Conservation (phyloP, 1,284 basidiomycete species). For the Fistulinella staudtii region DNA sequence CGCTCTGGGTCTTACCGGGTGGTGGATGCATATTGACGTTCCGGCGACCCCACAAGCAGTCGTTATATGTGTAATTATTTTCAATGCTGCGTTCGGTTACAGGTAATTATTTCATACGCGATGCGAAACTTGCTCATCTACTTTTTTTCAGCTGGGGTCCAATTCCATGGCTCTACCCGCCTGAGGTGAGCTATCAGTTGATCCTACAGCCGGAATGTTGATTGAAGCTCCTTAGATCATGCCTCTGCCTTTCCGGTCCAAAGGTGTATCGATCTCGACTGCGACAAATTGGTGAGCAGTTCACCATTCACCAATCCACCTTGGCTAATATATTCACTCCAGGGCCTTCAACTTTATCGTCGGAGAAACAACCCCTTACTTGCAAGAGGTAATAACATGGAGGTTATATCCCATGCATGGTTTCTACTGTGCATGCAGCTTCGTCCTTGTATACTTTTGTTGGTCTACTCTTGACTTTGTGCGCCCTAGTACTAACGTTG, state of each 20-base stretch:
- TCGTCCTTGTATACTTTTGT: slow-evolving; percentile 82
- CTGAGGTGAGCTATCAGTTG: slow-evolving; percentile 49
- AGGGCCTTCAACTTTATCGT: slow-evolving; percentile 90
- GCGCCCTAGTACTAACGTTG: slow-evolving; percentile 2
- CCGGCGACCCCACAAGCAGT: slow-evolving; percentile 85
- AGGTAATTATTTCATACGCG: slow-evolving; percentile 41
- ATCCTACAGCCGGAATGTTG: slow-evolving; percentile 1
- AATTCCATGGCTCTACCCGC: slow-evolving; percentile 86
- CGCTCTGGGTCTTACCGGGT: slow-evolving; percentile 76
- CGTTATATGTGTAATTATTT: slow-evolving; percentile 88
- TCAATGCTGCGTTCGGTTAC: slow-evolving; percentile 92
- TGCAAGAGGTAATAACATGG: slow-evolving; percentile 92
- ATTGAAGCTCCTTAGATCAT: slow-evolving; percentile 64
- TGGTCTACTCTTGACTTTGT: slow-evolving; percentile 24
- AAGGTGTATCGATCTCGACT: slow-evolving; percentile 91
- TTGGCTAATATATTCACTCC: slow-evolving; percentile 30
- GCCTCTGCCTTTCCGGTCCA: slow-evolving; percentile 85
- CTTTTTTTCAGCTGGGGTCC: slow-evolving; percentile 60
- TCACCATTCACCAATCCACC: slow-evolving; percentile 5
- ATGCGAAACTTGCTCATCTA: slow-evolving; percentile 6
- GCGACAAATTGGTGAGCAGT: slow-evolving; percentile 53
- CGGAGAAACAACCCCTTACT: slow-evolving; percentile 83
- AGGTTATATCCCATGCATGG: slow-evolving; percentile 95
- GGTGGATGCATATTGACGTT: slow-evolving; percentile 92
- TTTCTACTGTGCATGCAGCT: slow-evolving; percentile 88